Conservation (phyloP, 495 filamentous ascomycete genomes). For the Staphylotrichum tortipilum region DNA sequence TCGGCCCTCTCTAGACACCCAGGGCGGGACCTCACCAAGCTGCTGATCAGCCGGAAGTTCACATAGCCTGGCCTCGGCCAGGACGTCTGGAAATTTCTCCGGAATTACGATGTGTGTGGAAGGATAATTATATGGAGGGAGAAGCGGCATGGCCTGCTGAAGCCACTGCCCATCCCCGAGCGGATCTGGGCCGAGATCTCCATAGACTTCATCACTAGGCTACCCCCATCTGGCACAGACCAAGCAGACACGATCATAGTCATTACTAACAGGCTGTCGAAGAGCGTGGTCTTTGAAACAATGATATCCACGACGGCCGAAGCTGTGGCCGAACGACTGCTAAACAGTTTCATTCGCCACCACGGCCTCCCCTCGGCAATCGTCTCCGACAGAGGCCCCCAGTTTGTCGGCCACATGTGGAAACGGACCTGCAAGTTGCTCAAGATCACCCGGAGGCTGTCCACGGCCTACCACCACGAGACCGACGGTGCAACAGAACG, state of each 20-base stretch:
- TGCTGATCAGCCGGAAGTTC: not conserved
- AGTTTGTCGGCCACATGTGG: not conserved
- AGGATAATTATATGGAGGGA: not conserved
- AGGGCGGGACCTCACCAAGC: not conserved
- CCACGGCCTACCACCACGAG: not conserved
- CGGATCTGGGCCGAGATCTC: not conserved
- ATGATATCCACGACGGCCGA: not conserved
- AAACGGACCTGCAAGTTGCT: not conserved
- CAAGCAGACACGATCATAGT: not conserved
- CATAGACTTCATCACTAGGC: not conserved
- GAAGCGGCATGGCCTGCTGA: not conserved
- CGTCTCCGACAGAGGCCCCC: not conserved
- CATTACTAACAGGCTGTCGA: not conserved
- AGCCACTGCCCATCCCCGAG: not conserved
- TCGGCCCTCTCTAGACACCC: not conserved
- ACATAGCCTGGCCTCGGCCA: not conserved
- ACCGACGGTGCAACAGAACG: not conserved
- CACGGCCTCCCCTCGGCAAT: not conserved
- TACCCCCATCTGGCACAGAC: not conserved
- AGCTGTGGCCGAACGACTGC: not conserved
- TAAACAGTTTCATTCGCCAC: not conserved
- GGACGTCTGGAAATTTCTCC: not conserved
- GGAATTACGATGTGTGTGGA: not conserved
- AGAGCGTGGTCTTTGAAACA: not conserved
- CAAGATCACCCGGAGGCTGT: not conserved